Conservation (phyloP, 2,329 filamentous ascomycete genomes). For the Sporothrix variecibatus region DNA sequence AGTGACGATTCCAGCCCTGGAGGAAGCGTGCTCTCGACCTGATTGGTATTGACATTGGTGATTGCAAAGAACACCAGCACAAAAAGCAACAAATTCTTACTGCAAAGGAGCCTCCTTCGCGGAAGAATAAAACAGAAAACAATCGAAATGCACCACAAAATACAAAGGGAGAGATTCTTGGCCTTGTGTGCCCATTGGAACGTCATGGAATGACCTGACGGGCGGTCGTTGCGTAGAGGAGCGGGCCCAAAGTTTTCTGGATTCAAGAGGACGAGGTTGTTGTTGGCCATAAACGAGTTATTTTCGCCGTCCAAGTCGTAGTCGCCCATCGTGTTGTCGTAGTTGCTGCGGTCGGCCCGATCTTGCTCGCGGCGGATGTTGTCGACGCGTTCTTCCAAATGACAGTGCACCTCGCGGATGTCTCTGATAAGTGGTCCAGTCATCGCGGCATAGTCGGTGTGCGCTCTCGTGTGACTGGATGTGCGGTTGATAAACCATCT, state of each 20-base stretch:
- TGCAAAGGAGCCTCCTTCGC: neutral
- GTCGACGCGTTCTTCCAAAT: neutral
- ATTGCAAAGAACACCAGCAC: neutral
- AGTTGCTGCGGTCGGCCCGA: no score
- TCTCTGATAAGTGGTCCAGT: neutral
- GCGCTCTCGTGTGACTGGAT: neutral
- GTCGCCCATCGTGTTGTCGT: no score
- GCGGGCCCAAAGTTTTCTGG: no score
- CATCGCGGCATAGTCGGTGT: neutral
- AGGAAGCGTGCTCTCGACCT: neutral
- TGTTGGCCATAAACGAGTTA: no score
- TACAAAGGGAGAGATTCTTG: neutral
- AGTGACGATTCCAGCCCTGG: no score
- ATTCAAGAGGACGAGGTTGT: no score
- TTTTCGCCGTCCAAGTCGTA: no score
- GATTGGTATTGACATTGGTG: neutral
- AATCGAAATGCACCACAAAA: neutral
- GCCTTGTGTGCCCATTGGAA: neutral
- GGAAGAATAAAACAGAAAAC: neutral
- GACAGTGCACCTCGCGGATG: neutral
- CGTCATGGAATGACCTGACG: no score
- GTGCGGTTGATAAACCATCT: neutral
- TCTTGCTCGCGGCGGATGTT: neutral
- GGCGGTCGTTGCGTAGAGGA: no score
- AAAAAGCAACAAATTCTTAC: neutral